Evolutionary conservation across 306 rosid genomes (phyloP), one percentile per base, ranked within the genome.

Genomic region (Begonia fuchsioides): DNA sequence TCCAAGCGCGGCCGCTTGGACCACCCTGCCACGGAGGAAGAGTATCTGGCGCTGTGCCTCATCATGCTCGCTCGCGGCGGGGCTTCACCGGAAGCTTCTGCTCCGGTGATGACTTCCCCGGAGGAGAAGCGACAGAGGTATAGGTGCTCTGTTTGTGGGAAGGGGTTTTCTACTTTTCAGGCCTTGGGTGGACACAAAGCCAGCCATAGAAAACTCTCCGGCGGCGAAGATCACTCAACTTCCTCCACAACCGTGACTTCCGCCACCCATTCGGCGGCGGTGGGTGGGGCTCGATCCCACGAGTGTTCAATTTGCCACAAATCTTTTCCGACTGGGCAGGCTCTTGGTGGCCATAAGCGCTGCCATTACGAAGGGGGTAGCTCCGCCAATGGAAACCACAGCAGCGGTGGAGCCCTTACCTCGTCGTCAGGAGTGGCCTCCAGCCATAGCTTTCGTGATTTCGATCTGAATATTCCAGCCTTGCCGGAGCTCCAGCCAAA

Each of bases 151-250:
- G 98, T 92, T 3, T 92, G 98, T 53, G 57, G 70, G 75, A 82
- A 71, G 60, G 72, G 80, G 9, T 92, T 92, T 59, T 52, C 94
- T 8, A 85, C 98, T 47, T 86, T 81, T 58, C 98, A 92, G 38
- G 98, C 98, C 6, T 80, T 92, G 0, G 98, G 98, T 0, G 98
- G 98, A 38, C 98, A 92, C 71, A 92, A 92, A 72, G 94, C 98
- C 55, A 85, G 96, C 50, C 98, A 92, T 63, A 55, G 98, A 15
- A 85, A 85, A 44, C 56, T 20, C 11, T 60, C 76, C 13, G 62
- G 54, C 10, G 68, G 49, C 32, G 94, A 75, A 9, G 87, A 76
- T 17, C 93, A 73, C 0, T 67, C 95, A 0, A 56, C 93, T 12
- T 73, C 95, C 13, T 81, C 94, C 12, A 69, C 81, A 15, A 77